Base-by-base conservation (phyloP, 352 stramenopile genomes). In the Pythium phragmiticola region DNA sequence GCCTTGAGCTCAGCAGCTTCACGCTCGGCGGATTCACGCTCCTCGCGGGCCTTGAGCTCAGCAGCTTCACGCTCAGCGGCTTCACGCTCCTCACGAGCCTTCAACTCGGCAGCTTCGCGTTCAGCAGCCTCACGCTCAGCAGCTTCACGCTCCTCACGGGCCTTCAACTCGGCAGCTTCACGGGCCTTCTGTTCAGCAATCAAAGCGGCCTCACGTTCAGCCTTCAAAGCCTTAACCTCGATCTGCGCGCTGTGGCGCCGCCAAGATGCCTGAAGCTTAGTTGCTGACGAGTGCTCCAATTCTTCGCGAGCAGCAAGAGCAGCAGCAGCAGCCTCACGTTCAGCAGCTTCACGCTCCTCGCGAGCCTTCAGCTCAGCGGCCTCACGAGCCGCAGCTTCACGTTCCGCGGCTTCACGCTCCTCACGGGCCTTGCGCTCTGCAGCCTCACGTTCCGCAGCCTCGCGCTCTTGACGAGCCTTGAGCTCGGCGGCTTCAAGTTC, bases 221-320 rank as follows among this genome's bases (percentile, higher is more conserved):
- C 26, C 41, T 66, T 53, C 19, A n/a, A n/a, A 56, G 4, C 1
- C 16, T 41, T 60, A 7, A 55, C 59, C 28, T 41, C 7, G 0
- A 33, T 21, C 41, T 66, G 46, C 16, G 59, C 49, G 8, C 5
- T 48, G 30, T 63, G 56, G 4, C 56, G 56, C 21, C 54, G 54
- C 54, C 54, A 60, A 26, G 54, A 60, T 16, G 54, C 52, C 54
- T 60, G 54, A n/a, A 63, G 56, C 56, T 63, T 63, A n/a, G 28
- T 41, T 4, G 46, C 45, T 0, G 56, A 63, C 16, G 45, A 33
- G 4, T 60, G 43, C 39, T 59, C 58, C 19, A 58, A 17, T 23
- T 57, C 58, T 5, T 52, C 37, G 2, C 21, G 56, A 6, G 56
- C 56, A 41, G 23, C 54, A 42, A 43, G 30, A 33, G 30, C 41